Evolutionary conservation across 1,284 basidiomycete species (phyloP), one percentile per base, ranked within the genome.

Genomic region (Flammula alnicola): DNA sequence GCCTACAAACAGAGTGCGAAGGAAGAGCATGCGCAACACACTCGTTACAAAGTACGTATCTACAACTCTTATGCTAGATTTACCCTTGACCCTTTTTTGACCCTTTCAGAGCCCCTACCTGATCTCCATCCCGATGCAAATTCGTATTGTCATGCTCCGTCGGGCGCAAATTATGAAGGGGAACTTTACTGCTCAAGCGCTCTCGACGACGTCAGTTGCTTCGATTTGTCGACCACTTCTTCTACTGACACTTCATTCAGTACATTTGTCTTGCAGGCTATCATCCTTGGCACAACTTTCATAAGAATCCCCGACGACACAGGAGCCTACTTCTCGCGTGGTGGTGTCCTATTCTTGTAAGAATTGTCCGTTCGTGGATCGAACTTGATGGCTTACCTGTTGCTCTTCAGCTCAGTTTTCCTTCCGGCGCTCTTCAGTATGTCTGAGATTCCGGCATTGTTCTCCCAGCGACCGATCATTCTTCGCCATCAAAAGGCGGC

Each of bases 231-330:
- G 17, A 29, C 7, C n/a, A n/a, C 16, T 63, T 45, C 63, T 65
- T 33, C 61, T 63, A 37, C 61, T 42, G 58, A 31, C 61, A 60
- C 33, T 8, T n/a, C 27, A 36, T 57, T 39, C 23, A 80, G 73
- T 63, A 45, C 78, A 5, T 85, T 78, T 57, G 56, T 84, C n/a
- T 59, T 84, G 33, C 86, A 90, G 66, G 86, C 77, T 7, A 63
- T 92, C 48, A 88, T 93, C 57, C 76, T 88, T 49, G 91, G 93
- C 9, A 89, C 87, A 0, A 79, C 88, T 27, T 96, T 91, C 74
- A 75, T 86, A 54, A 74, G 80, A 4, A 70, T 87, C 41, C 74
- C 83, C 0, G 72, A 83, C 12, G 67, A 73, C 4, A 91, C 93
- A 0, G 66, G 71, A 0, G 85, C 83, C 10, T 89, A 83, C 66